Evolutionary conservation across 2,329 filamentous ascomycete genomes (phyloP), one percentile per base, ranked within the genome.

Genomic region (Cryphonectria carpinicola): DNA sequence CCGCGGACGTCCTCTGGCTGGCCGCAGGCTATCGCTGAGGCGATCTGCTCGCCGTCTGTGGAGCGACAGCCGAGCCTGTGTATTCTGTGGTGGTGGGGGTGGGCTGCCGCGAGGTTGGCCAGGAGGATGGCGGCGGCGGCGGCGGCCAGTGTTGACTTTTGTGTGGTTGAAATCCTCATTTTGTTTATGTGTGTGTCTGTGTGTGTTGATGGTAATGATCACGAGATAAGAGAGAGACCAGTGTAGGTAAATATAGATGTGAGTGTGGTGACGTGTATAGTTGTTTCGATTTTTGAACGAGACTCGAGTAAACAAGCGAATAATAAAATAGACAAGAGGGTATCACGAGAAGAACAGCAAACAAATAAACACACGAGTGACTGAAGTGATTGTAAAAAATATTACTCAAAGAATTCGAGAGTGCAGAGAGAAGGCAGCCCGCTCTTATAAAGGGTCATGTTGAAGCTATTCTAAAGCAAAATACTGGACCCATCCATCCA

Each of bases 71-170:
- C 66, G 28, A 35, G 35, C 7, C 2, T 32, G 22, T 62, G 32
- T 37, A 39, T 62, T 22, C 43, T 46, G 56, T 68, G 37, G 28
- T 67, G 35, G 25, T 62, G 32, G 28, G 66, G 66, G 19, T 68
- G 58, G 17, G 66, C 66, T n/a, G 56, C 28, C n/a, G 56, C 66
- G 10, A 62, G 22, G 11, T 58, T 49, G 46, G 46, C 28, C 58
- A 68, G 3, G 28, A 68, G 58, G 19, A 62, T 1, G 37, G 28
- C 28, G 35, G n/a, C 43, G 22, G n/a, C 14, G 14, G 25, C 14
- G 14, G 65, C 19, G 25, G 65, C 49, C 41, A 54, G 22, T 25
- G 32, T 10, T 6, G 65, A 35, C 6, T 28, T 49, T 58, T 37
- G 28, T 7, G 60, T 39, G 32, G 4, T 52, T 62, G 56, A 39